Percentiles rank a stretch among this genome's conserved stretches.
These are phyloP conservation scores for Skeletonema marinoi DNA, from an alignment of 108 stramenopile species.

Conservation along the genomic window DNA sequence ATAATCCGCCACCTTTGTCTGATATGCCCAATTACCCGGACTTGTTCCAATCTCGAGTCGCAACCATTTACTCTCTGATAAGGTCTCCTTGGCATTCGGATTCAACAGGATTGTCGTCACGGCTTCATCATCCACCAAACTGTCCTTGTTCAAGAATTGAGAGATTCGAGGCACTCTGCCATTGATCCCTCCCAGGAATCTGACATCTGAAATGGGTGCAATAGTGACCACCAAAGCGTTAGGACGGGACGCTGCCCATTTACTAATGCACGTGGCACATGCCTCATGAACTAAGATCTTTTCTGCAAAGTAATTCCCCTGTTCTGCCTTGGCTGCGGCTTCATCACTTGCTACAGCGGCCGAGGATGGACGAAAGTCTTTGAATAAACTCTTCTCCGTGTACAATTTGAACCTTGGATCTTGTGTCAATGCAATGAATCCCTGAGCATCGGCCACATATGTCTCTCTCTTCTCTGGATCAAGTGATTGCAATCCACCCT, in stretches of 20 bases:
- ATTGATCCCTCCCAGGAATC: conserved; percentile 76
- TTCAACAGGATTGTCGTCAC: conserved; percentile 86
- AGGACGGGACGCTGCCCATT: conserved; percentile 58
- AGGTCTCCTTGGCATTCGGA: conserved; percentile 77
- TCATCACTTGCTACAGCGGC: conserved; percentile 4
- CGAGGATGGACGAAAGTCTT: conserved; percentile 57
- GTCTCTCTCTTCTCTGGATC: conserved; percentile 52
- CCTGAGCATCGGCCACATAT: conserved; percentile 77
- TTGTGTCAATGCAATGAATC: conserved; percentile 74
- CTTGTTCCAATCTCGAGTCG: conserved; percentile 84
- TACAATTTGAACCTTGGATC: conserved; percentile 81
- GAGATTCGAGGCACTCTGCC: conserved; percentile 78
- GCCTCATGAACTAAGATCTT: conserved; percentile 82
- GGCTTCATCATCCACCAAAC: conserved; percentile 61
- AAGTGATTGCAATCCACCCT: conserved; percentile 68
- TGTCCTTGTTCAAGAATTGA: conserved; percentile 32
- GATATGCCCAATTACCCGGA: conserved; percentile 71
- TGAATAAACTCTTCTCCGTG: conserved; percentile 77
- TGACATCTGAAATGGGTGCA: conserved; percentile 67
- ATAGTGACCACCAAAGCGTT: conserved; percentile 64
- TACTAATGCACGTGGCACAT: conserved; percentile 62
- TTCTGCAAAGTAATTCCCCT: conserved; percentile 74
- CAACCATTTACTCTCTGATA: conserved; percentile 64
- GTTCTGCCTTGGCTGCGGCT: conserved; percentile 34
- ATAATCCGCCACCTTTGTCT: conserved; percentile 85